Evolutionary conservation across 169 alveolate genomes (phyloP).

Genomic region (Neospora caninum): DNA sequence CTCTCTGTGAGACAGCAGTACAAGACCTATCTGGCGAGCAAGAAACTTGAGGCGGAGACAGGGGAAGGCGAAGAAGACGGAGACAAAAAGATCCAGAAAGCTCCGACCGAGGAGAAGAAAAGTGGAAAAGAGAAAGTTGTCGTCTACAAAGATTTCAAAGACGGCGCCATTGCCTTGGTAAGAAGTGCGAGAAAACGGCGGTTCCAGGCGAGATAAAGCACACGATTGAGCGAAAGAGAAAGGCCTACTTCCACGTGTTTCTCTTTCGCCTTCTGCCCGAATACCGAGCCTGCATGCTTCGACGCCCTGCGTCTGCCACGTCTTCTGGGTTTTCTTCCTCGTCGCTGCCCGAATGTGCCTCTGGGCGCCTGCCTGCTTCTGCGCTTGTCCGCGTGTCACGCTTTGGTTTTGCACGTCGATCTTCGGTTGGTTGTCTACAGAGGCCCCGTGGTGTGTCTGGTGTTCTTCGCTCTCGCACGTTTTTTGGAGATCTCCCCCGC

Average conservation of each 20-base stretch:
- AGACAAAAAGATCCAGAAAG: background rate
- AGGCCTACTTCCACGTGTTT: background rate
- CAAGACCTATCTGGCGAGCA: slow-evolving; percentile 58
- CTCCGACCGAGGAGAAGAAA: slow-evolving; percentile 47
- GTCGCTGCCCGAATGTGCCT: too few species aligned
- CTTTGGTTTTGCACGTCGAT: too few species aligned
- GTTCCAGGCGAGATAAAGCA: too few species aligned
- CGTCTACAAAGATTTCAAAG: slow-evolving; percentile 72
- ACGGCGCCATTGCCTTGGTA: slow-evolving; percentile 88
- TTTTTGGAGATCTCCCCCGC: background rate
- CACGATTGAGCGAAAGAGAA: too few species aligned
- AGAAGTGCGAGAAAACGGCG: slow-evolving; percentile 94
- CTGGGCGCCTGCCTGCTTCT: too few species aligned
- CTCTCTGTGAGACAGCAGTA: slow-evolving; percentile 91
- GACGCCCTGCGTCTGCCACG: background rate
- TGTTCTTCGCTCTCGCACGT: background rate
- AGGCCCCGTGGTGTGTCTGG: too few species aligned
- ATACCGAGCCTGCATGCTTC: too few species aligned
- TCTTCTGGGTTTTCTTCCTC: background rate
- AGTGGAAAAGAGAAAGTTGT: slow-evolving; percentile 53
- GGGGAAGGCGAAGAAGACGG: slow-evolving; percentile 36
- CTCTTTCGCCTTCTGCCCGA: background rate
- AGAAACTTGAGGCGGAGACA: slow-evolving; percentile 7
- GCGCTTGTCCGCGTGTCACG: too few species aligned
- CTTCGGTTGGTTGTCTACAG: too few species aligned